Base-by-base conservation (phyloP, 2,329 filamentous ascomycete species). In the Teratosphaeria viscida region DNA sequence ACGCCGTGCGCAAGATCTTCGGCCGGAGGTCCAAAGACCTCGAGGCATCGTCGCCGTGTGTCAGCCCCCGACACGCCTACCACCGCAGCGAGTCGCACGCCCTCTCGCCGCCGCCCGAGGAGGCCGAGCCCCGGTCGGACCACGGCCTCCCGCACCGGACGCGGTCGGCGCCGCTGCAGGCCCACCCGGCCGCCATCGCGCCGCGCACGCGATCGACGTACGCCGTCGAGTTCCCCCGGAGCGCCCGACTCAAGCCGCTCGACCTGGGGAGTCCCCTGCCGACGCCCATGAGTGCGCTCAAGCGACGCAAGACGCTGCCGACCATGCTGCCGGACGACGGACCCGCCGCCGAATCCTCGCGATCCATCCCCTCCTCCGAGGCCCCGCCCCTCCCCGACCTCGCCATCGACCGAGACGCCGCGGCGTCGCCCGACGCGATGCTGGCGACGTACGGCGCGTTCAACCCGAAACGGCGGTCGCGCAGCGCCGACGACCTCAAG, bases 151-250 rank as follows among this genome's bases (percentile, higher is more conserved):
- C 61, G 27, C 55, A 61, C 8, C 16, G 54, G 58, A 66, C 58
- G 56, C 59, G 53, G 34, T 68, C 68, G 14, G 65, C 64, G 16
- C 68, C 68, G 10, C 39, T 69, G 49, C 61, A 63, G 1, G 47
- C 60, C 16, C 12, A 39, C 49, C 52, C 43, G 57, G 27, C 56
- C 64, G 5, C 60, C 62, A 59, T 43, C 58, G 35, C 19, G 55
- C 32, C 29, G 37, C 60, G 65, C 52, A 63, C 58, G 5, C 66
- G 64, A 39, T 73, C 71, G 3, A 69, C 72, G 3, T 71, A 71
- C 61, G 72, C 72, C 5, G 67, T 73, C 6, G 67, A 72, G 26
- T 74, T 74, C 58, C 72, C 72, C 10, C 68, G 73, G 49, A 72
- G 71, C 57, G 67, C 70, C 1, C 63, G 65, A 23, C 62, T 74